Evolutionary conservation across 2,329 filamentous ascomycete species (phyloP).

Genomic region (Apiospora kogelbergensis): DNA sequence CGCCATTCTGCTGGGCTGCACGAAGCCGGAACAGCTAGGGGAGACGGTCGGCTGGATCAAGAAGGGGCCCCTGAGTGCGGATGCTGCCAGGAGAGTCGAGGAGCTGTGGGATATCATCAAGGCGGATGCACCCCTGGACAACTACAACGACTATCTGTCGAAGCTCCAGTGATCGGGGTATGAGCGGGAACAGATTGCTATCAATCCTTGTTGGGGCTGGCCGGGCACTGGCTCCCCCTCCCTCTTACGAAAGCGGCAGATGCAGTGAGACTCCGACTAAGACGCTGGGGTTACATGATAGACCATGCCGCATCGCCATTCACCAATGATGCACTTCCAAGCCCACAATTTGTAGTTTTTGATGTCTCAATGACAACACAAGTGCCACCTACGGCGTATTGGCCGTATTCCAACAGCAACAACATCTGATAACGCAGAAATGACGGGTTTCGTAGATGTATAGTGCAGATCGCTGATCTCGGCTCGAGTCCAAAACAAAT

Average conservation of each 20-base stretch:
- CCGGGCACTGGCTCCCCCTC: background rate
- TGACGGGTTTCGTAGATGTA: background rate
- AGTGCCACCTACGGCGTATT: background rate
- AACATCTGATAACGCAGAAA: background rate
- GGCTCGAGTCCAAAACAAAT: background rate
- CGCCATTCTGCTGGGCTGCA: constrained; percentile 11
- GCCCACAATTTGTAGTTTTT: background rate
- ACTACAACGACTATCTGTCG: background rate
- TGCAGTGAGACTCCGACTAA: background rate
- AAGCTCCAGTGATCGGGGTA: background rate
- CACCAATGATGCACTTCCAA: background rate
- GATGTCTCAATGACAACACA: background rate
- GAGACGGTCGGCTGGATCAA: constrained; percentile 5
- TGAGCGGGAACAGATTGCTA: background rate
- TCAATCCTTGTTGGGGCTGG: background rate
- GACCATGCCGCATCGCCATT: background rate
- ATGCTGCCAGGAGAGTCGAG: background rate
- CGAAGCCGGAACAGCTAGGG: constrained; percentile 6
- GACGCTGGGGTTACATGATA: background rate
- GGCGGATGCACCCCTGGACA: constrained; percentile 1
- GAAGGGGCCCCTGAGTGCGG: constrained; percentile 5
- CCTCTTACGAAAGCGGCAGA: background rate
- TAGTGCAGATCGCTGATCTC: background rate
- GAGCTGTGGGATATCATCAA: constrained; percentile 6
- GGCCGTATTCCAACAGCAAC: background rate